These are phyloP conservation scores for Thalia dealbata DNA, from an alignment of 176 grass and related monocot genomes.

Conservation along the genomic window DNA sequence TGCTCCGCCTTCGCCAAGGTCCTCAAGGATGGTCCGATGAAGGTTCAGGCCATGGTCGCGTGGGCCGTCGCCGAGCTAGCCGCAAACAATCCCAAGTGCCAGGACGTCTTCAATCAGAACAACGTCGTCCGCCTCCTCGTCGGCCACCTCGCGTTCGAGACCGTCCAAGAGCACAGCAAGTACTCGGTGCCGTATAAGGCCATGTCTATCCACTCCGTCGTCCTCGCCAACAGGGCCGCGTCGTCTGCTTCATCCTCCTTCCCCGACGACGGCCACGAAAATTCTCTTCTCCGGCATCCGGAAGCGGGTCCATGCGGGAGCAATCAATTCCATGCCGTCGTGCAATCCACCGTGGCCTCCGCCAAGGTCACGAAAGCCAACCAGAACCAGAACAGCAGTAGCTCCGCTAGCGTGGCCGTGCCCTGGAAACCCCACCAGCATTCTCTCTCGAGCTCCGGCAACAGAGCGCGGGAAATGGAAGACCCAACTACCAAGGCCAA, in stretches of 20 bases:
- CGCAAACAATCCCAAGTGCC: not conserved
- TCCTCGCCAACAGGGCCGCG: slow-evolving; percentile 1
- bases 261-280: not conserved
- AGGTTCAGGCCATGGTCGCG: slow-evolving; percentile 1
- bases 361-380: slow-evolving; percentile 12
- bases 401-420: slow-evolving; percentile 22
- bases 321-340: slow-evolving; percentile 52
- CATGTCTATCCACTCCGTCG: slow-evolving; percentile 15
- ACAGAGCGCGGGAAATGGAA: slow-evolving; percentile 33
- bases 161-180: slow-evolving; percentile 9
- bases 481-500: slow-evolving; percentile 47
- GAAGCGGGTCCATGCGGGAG: not conserved
- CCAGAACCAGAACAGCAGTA: slow-evolving; percentile 16
- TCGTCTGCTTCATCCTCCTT: not conserved
- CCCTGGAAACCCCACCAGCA: not conserved
- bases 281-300: not conserved
- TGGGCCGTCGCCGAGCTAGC: slow-evolving; percentile 12
- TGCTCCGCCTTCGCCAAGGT: slow-evolving; percentile 4
- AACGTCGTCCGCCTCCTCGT: slow-evolving; percentile 5
- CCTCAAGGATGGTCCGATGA: slow-evolving; percentile 6
- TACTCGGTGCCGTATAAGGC: not conserved
- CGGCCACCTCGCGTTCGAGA: slow-evolving; percentile 14
- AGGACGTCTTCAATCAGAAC: slow-evolving; percentile 10
- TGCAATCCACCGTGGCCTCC: slow-evolving; percentile 39
- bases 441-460: not conserved